These are phyloP conservation scores for Phytomonas sp. DNA, from an alignment of 208 protist genomes.

Conservation along the genomic window DNA sequence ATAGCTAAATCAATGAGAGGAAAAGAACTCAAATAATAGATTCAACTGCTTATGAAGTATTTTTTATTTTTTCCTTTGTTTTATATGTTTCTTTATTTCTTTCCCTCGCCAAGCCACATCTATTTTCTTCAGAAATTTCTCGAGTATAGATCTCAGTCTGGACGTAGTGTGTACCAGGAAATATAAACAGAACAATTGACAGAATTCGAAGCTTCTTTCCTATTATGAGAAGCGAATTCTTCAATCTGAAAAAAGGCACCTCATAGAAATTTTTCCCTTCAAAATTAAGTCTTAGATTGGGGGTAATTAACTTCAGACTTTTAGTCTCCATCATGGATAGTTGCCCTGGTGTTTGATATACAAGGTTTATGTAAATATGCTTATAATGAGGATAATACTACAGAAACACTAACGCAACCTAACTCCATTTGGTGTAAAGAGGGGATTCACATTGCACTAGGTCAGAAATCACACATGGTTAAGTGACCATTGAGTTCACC, in stretches of 20 bases:
- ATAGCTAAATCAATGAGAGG: neutral
- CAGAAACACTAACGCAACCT: neutral
- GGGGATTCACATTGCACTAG: neutral
- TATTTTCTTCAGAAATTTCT: neutral
- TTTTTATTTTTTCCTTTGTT: neutral
- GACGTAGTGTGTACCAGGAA: neutral
- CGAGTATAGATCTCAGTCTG: neutral
- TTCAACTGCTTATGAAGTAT: neutral
- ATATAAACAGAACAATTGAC: neutral
- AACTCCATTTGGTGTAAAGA: neutral
- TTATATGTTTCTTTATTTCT: neutral
- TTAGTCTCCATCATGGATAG: neutral
- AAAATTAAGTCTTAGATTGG: neutral
- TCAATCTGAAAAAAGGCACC: neutral
- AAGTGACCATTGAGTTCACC: neutral
- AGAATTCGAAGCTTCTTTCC: conserved; percentile 3
- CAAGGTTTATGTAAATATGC: neutral
- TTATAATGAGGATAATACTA: neutral
- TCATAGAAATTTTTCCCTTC: conserved; percentile 3
- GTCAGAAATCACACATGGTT: neutral
- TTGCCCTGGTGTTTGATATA: neutral
- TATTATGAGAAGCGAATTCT: neutral
- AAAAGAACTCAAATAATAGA: neutral
- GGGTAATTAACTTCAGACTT: neutral
- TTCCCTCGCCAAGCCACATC: neutral